A percentile compares a stretch with the other conserved stretches of the same genome.
Evolutionary conservation across 805 yeast species (phyloP).

Genomic region (Saccharomyces cerevisiae): DNA sequence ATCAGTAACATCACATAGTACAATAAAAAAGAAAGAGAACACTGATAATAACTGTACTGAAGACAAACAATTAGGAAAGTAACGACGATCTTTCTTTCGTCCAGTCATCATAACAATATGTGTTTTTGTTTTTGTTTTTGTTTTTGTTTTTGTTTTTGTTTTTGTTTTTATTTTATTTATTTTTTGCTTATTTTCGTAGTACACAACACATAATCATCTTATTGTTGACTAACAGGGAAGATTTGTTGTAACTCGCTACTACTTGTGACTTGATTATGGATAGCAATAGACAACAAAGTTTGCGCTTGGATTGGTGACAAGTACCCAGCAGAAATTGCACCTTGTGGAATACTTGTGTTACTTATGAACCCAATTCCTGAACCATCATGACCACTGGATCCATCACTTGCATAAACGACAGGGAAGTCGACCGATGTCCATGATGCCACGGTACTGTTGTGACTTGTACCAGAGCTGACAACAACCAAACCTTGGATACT

Average conservation of each 20-base stretch:
- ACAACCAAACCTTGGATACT: conserved; percentile 22
- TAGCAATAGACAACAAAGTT: conserved; percentile 24
- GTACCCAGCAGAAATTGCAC: conserved; percentile 26
- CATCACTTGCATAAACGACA: conserved; percentile 19
- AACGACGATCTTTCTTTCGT: background rate
- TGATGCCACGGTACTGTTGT: conserved; percentile 8
- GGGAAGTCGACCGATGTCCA: conserved; percentile 9
- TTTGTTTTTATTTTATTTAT: no score
- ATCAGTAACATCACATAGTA: background rate
- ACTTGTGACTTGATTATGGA: conserved; percentile 19
- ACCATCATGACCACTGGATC: conserved; percentile 1
- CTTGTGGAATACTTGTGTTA: conserved; percentile 14
- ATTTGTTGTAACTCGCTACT: conserved; percentile 6
- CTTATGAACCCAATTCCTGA: conserved; percentile 11
- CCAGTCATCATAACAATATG: background rate
- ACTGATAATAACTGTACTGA: background rate
- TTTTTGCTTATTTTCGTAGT: background rate
- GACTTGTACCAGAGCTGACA: conserved; percentile 11
- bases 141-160: no score
- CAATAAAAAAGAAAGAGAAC: background rate
- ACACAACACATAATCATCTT: background rate
- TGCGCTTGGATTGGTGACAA: conserved; percentile 28
- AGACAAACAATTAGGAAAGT: background rate
- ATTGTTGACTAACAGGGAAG: conserved; percentile 4
- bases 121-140: background rate